Base-by-base conservation (phyloP, 305 asterid species). In the Solanum chacoense region DNA sequence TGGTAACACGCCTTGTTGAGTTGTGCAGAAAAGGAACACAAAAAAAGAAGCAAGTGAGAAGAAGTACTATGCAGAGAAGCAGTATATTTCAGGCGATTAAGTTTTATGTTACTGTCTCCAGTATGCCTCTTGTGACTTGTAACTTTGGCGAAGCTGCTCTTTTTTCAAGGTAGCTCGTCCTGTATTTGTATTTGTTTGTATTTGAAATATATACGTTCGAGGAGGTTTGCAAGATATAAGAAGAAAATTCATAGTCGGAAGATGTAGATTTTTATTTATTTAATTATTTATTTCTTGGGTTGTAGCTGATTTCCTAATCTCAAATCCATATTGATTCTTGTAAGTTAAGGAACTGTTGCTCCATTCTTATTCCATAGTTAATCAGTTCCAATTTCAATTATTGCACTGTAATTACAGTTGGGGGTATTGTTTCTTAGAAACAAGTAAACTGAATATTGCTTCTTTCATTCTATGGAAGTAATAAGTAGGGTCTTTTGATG, bases 1-100 rank as follows among this genome's bases (percentile, higher is more conserved):
- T 65, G 14, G 3, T 63, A n/a, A 67, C 26, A 2, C 28, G 38
- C 67, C 78, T 85, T 50, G 11, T 29, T 6, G n/a, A 1, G 38
- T 42, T 80, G 50, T 89, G 86, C 96, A 97, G 99, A 93, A 94
- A 92, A 96, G 98, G 29, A 97, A 97, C 59, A 94, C 95, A 8
- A 97, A 93, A 95, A 97, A 97, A 89, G 95, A 93, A 94, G 98
- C 95, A 13, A 95, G 98, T 4, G 98, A 97, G 91, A 94, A 95
- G 95, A 96, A 94, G 88, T 97, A 95, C 72, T 97, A 97, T 12
- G 94, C 92, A 20, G 94, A 94, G 92, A 96, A 94, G 94, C 94
- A 92, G 76, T 95, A 93, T 26, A 93, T 97, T 10, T 91, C 93
- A 1, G 95, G 95, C 22, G 98, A 96, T 90, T 96, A 92, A 91